These are phyloP conservation scores for Yamadazyma oceani DNA, from an alignment of 1,139 yeast species.

Conservation along the genomic window DNA sequence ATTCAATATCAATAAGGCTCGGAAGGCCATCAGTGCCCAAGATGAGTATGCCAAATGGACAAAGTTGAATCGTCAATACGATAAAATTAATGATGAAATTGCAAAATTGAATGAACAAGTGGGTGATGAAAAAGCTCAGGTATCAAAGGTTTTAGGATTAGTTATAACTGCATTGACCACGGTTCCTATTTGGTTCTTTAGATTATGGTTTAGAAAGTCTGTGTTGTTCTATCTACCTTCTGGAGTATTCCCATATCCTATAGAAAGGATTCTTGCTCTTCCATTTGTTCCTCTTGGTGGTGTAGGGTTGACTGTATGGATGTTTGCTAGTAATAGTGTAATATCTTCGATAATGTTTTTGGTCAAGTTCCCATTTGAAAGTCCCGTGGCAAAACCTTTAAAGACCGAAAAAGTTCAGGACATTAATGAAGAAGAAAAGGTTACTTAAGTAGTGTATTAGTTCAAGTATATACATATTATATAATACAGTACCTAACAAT, in stretches of 20 bases:
- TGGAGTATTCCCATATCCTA: constrained; percentile 54
- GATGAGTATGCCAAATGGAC: constrained; percentile 98
- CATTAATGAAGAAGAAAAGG: constrained; percentile 6
- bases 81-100: constrained; percentile 56
- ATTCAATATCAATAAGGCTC: constrained; percentile 46
- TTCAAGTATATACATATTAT: background rate
- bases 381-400: constrained; percentile 24
- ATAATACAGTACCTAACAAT: constrained; percentile 4
- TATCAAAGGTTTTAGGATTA: constrained; percentile 32
- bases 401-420: constrained; percentile 11
- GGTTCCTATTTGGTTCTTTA: constrained; percentile 49
- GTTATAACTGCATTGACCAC: constrained; percentile 32
- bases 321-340: constrained; percentile 39
- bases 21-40: constrained; percentile 74
- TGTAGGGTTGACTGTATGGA: constrained; percentile 54
- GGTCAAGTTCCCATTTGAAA: constrained; percentile 29
- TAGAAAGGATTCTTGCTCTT: constrained; percentile 59
- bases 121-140: constrained; percentile 33
- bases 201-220: constrained; percentile 56
- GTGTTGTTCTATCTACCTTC: constrained; percentile 63
- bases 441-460: constrained; percentile 1
- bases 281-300: constrained; percentile 61
- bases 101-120: constrained; percentile 40
- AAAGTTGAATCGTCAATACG: constrained; percentile 73
- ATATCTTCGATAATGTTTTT: constrained; percentile 28